Base-by-base conservation (phyloP, 139 green algal genomes). In the Picochlorum sp. region DNA sequence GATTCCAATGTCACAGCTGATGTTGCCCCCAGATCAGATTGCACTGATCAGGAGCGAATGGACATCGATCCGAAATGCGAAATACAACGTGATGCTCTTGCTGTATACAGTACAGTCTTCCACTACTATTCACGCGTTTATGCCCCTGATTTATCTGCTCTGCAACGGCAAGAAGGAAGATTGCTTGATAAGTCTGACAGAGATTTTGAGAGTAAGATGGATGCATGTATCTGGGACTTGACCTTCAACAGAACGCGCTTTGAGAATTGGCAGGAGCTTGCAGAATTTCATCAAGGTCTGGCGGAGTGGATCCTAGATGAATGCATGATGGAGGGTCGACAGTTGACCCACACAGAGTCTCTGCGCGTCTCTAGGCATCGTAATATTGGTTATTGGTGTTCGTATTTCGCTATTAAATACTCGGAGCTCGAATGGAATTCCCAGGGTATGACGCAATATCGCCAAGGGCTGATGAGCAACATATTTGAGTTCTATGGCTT, bases 401-500 rank as follows among this genome's bases (percentile, higher is more conserved):
- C n/a, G 2, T 9, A 26, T 54, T 54, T 24, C n/a, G 47, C 47
- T 21, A 54, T 21, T 13, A 54, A 21, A 10, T 26, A 21, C 11
- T 20, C 47, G 2, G 47, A 54, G 16, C n/a, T 54, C 15, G 47
- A 54, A 54, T 54, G 47, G 47, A 8, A 54, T 54, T 54, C n/a
- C 2, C 47, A 26, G 7, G 47, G 47, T 6, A 54, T 26, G 47
- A 54, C 47, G 2, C 47, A 54, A 54, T 9, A 20, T 20, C n/a
- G 47, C 16, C 47, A 54, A 54, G 6, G 8, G 47, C 47, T 54
- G 34, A 41, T 41, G 34, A 41, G 34, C 8, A 41, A 41, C 34
- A 41, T 41, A 11, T 54, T 54, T 54, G 47, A 54, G 47, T 54
- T 21, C 47, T 54, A 26, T 54, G 47, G 47, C n/a, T 54, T 54